phyloP scores from a whole-genome alignment of 75 land plant species.

The Sequoiadendron giganteum region DNA sequence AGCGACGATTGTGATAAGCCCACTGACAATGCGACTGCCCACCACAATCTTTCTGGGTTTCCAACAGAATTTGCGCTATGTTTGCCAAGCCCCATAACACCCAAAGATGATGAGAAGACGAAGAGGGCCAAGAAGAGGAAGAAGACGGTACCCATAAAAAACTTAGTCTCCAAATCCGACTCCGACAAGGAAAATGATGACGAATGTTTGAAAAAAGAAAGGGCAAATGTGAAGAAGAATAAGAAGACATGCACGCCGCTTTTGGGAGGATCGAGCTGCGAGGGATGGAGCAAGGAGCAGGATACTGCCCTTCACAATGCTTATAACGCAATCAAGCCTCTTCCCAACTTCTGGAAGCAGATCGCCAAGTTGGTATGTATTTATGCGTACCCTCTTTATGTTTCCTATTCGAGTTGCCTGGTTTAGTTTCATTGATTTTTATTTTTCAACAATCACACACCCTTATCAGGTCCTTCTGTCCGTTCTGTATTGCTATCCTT shows the following conservation, averaged over 20 bases:
- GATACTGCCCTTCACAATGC: conserved; percentile 18
- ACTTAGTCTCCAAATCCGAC: not conserved
- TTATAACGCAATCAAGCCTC: conserved; percentile 3
- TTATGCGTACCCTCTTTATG: not conserved
- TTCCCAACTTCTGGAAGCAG: conserved; percentile 24
- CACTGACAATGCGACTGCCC: not conserved
- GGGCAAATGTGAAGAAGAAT: not conserved
- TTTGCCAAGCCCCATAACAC: not conserved
- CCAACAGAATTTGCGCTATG: not conserved
- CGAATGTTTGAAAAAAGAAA: too few relatives aligned
- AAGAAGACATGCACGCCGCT: not conserved
- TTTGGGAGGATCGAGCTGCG: not conserved
- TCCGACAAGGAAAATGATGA: not conserved
- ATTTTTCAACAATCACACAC: not conserved
- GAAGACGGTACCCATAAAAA: not conserved
- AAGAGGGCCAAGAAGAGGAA: not conserved
- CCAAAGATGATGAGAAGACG: not conserved
- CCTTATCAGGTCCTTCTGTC: not conserved
- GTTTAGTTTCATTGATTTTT: not conserved
- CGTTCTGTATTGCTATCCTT: too few relatives aligned
- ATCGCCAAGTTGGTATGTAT: conserved; percentile 19
- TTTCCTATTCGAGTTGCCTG: not conserved
- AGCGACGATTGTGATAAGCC: not conserved
- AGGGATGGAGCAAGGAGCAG: conserved; percentile 25
- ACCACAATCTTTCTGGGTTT: not conserved